Evolutionary conservation across 352 stramenopile species (phyloP).

Genomic region (Phytophthora pini): DNA sequence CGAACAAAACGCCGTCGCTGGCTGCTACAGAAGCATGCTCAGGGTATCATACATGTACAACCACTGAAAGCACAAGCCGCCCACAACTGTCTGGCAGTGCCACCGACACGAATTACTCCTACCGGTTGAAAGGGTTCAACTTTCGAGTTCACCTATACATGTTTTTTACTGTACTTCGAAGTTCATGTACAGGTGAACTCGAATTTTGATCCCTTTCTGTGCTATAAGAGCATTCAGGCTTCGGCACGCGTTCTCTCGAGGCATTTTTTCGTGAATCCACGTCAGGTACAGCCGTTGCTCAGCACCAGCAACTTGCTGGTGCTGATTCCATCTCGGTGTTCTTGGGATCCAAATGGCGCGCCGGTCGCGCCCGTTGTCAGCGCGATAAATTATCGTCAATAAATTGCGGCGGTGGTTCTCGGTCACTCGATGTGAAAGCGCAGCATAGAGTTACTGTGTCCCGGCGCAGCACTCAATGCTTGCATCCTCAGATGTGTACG

Average conservation of each 20-base stretch:
- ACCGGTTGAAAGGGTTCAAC: no score
- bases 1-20: conserved; percentile 24
- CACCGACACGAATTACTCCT: no score
- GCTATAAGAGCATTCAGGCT: no score
- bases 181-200: neutral
- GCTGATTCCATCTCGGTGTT: conserved; percentile 10
- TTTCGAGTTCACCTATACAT: neutral
- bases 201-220: neutral
- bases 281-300: conserved; percentile 3
- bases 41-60: no score
- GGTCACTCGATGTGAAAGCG: neutral
- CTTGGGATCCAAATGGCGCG: conserved; percentile 24
- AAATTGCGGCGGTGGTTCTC: conserved; percentile 5
- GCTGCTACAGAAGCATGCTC: neutral
- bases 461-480: conserved; percentile 18
- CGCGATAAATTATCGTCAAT: neutral
- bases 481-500: conserved; percentile 25
- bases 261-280: conserved; percentile 18
- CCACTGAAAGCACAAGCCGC: no score
- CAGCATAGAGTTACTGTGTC: conserved; percentile 23
- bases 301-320: neutral
- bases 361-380: conserved; percentile 1
- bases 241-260: conserved; percentile 12
- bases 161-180: neutral
- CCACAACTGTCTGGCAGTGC: no score